phyloP scores from a whole-genome alignment of 1,284 basidiomycete species.

The Rugosomyces carneus region DNA sequence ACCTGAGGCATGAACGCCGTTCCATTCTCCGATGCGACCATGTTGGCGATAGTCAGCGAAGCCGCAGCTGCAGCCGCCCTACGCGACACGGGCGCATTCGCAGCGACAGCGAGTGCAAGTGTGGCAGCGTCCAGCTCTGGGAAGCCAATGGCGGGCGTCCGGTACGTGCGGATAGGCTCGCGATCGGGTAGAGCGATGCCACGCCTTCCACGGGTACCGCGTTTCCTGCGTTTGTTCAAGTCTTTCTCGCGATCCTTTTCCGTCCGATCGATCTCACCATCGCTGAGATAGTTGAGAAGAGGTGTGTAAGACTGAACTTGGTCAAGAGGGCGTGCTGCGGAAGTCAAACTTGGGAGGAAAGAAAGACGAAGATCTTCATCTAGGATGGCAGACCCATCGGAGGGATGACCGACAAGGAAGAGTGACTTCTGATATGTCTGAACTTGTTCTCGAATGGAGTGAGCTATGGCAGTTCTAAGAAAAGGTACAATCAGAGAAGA shows the following conservation, averaged over 20 bases:
- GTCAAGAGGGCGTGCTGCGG: constrained; percentile 67
- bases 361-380: constrained; percentile 92
- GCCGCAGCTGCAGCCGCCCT: constrained; percentile 84
- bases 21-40: constrained; percentile 80
- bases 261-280: constrained; percentile 82
- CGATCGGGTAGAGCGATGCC: constrained; percentile 91
- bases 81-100: constrained; percentile 61
- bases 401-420: constrained; percentile 84
- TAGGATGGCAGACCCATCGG: constrained; percentile 71
- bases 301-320: constrained; percentile 82
- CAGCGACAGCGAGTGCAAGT: constrained; percentile 55
- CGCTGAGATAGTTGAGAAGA: constrained; percentile 81
- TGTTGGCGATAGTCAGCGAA: constrained; percentile 72
- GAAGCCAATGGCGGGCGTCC: constrained; percentile 82
- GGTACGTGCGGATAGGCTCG: constrained; percentile 87
- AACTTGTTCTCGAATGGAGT: constrained; percentile 95
- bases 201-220: constrained; percentile 83
- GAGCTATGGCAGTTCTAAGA: constrained; percentile 87
- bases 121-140: constrained; percentile 69
- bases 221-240: constrained; percentile 76
- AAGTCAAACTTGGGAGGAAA: constrained; percentile 77
- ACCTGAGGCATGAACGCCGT: constrained; percentile 45
- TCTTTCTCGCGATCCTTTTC: constrained; percentile 96
- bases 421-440: constrained; percentile 90
- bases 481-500: constrained; percentile 9